Base-by-base conservation (phyloP, 805 yeast genomes). In the Wickerhamomyces queroliae region DNA sequence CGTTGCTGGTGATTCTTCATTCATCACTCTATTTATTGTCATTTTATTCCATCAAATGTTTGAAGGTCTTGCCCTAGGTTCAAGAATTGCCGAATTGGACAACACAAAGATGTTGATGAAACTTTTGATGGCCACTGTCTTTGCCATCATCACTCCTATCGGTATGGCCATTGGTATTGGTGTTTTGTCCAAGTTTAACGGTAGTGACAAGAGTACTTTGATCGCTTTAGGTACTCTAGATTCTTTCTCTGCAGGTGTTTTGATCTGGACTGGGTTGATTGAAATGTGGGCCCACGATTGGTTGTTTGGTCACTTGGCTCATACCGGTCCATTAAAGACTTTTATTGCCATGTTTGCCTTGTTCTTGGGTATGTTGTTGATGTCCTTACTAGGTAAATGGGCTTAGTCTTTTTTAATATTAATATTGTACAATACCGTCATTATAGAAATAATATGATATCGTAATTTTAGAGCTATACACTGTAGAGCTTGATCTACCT, bases 51-150 rank as follows among this genome's bases (percentile, higher is more conserved):
- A 86, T 58, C 95, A 85, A 61, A 64, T 78, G 61, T 85, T 85
- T 55, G 95, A 85, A 63, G 95, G 95, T 32, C 64, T 86, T 34
- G 95, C 93, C 28, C 66, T 86, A 42, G 95, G 95, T n/a, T 71
- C 89, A 7, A 73, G 95, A 55, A 67, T 83, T 26, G 80, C 86
- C 2, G 65, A 66, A 23, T 64, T 76, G 1, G 38, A 53, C 10
- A 37, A 49, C 7, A 40, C 42, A 25, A 59, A 54, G 41, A 58
- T 66, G 39, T 58, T 56, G 46, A 67, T 76, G 2, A 84, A 84
- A 12, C 68, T 77, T 69, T 15, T 69, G 1, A 61, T 75, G 53
- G 74, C 73, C n/a, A n/a, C 55, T 4, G 71, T 58, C 6, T 80
- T 70, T 52, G 63, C 76, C 3, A 37, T 82, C 10, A 69, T 80